phyloP scores from a whole-genome alignment of 1,139 yeast genomes.

The Saccharomycopsis phalli region DNA sequence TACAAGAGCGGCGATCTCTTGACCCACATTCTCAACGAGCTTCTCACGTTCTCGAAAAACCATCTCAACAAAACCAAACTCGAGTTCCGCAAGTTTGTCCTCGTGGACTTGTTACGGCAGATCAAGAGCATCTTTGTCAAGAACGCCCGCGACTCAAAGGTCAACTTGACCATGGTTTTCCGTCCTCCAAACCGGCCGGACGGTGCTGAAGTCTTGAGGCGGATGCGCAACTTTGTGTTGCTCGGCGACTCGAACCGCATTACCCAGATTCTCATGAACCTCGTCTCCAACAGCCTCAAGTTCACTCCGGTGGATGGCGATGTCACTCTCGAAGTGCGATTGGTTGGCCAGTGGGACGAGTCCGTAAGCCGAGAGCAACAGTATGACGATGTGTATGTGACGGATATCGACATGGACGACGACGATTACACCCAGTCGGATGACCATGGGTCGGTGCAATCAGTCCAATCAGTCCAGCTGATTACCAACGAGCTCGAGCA shows the following conservation, averaged over 20 bases:
- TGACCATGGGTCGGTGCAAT: background rate
- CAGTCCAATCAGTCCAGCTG: conserved; percentile 1
- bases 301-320: conserved; percentile 84
- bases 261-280: conserved; percentile 77
- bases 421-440: conserved; percentile 7
- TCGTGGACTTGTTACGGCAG: conserved; percentile 71
- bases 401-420: conserved; percentile 21
- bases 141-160: conserved; percentile 71
- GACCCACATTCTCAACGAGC: conserved; percentile 78
- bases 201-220: conserved; percentile 4
- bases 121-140: conserved; percentile 81
- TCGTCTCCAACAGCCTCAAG: conserved; percentile 79
- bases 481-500: conserved; percentile 9
- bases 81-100: conserved; percentile 69
- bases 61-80: conserved; percentile 80
- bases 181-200: conserved; percentile 6
- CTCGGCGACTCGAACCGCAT: conserved; percentile 84
- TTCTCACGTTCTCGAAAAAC: conserved; percentile 81
- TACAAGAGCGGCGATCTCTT: conserved; percentile 62
- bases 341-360: conserved; percentile 67
- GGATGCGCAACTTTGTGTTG: conserved; percentile 49
- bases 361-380: conserved; percentile 30
- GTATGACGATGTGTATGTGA: conserved; percentile 32
- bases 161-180: conserved; percentile 47
- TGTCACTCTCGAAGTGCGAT: conserved; percentile 56